Base-by-base conservation (phyloP, 2,329 filamentous ascomycete genomes). In the Gaeumannomyces tritici region DNA sequence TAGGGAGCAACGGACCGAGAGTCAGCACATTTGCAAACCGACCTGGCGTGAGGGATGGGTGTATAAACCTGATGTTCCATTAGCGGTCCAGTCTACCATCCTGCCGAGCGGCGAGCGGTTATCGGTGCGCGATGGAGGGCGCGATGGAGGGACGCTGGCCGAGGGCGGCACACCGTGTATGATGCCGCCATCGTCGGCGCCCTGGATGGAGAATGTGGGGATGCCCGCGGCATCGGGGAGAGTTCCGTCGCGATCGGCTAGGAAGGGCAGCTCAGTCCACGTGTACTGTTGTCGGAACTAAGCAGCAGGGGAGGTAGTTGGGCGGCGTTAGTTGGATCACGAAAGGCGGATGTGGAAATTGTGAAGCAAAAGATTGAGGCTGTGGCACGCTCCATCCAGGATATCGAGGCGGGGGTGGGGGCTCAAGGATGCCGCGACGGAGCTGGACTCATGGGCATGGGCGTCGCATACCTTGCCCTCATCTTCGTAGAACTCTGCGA, bases 181-280 rank as follows among this genome's bases (percentile, higher is more conserved):
- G 47, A 79, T 69, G 47, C 69, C 70, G 64, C 72, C 73, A 63
- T 79, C 77, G 67, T 80, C 79, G 56, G 80, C 73, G 9, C 79
- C 76, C 64, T 86, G 82, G 64, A 87, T 80, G 65, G 81, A 79
- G 69, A 86, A 87, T 21, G 81, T 82, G 80, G 67, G 64, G 26
- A 66, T 24, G 29, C 29, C 47, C 27, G 62, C 27, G 27, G 18
- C 62, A 31, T 65, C 57, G 15, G 31, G 54, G 67, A 55, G 57
- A 3, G 47, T 28, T 54, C 82, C 82, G 60, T 87, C 82, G 61
- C 83, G 76, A 66, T 80, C 81, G 54, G 77, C 78, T 5, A 71
- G 71, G 64, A 85, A 87, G 56, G 78, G 75, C 33, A 70, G 73
- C 61, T 87, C 83, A 64, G 85, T 79, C 83, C 83, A 87, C 31